Base-by-base conservation (phyloP, 768 basidiomycete species). In the Leccinum disarticulatum region DNA sequence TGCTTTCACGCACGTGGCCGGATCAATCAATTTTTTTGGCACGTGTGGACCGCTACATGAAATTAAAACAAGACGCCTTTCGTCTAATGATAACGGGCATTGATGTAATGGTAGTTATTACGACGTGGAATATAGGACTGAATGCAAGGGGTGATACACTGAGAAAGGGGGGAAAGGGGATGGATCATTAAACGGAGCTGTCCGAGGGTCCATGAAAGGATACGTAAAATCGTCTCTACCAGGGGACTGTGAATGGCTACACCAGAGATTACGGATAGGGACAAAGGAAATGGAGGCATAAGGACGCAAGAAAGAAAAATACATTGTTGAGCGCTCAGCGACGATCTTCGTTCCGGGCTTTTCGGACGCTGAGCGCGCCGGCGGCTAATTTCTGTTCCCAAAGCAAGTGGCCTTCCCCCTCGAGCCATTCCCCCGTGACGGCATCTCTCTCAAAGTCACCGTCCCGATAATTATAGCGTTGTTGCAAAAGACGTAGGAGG, bases 361-460 rank as follows among this genome's bases (percentile, higher is more conserved):
- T 80, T 59, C 72, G 74, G 48, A 70, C 63, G 54, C 66, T 71
- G 41, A 79, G 67, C 13, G 70, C 68, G 15, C 80, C 80, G 2
- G 76, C 64, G 1, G 73, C 70, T 14, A 76, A 79, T 68, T 82
- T 83, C 54, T 81, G 80, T 64, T 90, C 87, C 90, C 90, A 92
- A 22, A 69, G 56, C 19, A 70, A 68, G 47, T 82, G 84, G 13
- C 86, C 86, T 69, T 93, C 88, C 30, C 82, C 86, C 14, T 82
- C 81, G 15, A 79, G 47, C 92, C 92, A 94, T 35, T 81, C 79
- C 13, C 87, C 87, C 0, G 85, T 83, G 46, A 71, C 59, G 1
- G 85, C 73, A 63, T 91, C 82, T 52, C 87, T 82, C 66, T 94
- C 92, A 65, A 94, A 94, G 68, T 94, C 91, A 1, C 91, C 91